Evolutionary conservation across 352 stramenopile species (phyloP).

Genomic region (Globisporangium viniferum): DNA sequence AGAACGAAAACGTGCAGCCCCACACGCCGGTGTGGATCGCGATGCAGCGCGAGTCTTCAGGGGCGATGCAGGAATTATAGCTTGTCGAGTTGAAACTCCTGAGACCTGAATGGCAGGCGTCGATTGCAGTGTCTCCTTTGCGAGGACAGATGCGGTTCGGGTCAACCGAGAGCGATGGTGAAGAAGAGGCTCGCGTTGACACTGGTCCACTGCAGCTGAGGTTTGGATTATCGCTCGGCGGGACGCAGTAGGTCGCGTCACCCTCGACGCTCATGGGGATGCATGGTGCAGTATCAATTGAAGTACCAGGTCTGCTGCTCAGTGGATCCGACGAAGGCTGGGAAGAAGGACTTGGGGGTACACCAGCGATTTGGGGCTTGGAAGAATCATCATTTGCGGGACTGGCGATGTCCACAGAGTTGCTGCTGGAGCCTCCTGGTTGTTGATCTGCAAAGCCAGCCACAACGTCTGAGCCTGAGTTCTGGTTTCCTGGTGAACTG

Average conservation of each 20-base stretch:
- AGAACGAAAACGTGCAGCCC: slow-evolving; percentile 3
- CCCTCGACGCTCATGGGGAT: neutral
- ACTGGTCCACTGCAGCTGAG: slow-evolving; percentile 7
- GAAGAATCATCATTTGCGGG: neutral
- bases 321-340: neutral
- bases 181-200: neutral
- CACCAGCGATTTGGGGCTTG: neutral
- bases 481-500: neutral
- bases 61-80: slow-evolving; percentile 4
- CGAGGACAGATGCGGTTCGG: slow-evolving; percentile 4
- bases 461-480: neutral
- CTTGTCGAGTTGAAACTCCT: slow-evolving; percentile 1
- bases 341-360: neutral
- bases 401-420: neutral
- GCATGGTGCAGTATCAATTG: neutral
- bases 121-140: slow-evolving; percentile 3
- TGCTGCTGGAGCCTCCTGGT: neutral
- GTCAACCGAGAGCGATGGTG: neutral
- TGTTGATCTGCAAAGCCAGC: neutral
- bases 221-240: neutral
- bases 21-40: neutral
- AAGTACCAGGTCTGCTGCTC: neutral
- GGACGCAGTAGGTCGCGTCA: neutral
- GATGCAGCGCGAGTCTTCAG: slow-evolving; percentile 3
- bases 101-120: neutral